Evolutionary conservation across 345 rosid species (phyloP).

Genomic region (Rhodamnia argentea): DNA sequence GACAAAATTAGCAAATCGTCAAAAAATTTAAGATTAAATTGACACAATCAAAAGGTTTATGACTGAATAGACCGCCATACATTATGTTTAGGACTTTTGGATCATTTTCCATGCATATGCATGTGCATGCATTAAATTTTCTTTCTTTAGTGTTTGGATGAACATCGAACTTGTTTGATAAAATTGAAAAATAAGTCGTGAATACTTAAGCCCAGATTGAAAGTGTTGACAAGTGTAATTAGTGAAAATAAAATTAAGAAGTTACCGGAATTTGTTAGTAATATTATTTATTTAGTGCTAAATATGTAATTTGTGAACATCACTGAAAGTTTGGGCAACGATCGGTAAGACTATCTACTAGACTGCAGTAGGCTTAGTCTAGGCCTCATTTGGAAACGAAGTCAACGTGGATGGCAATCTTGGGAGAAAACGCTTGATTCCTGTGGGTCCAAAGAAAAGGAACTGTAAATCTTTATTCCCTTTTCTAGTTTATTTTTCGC

Average conservation of each 20-base stretch:
- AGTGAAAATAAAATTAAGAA: not conserved
- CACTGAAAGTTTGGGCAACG: not conserved
- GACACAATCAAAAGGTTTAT: too few relatives aligned
- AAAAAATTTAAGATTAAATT: too few relatives aligned
- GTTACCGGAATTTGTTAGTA: not conserved
- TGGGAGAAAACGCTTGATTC: not conserved
- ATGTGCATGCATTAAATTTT: not conserved
- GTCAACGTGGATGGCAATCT: not conserved
- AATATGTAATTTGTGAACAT: not conserved
- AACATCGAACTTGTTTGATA: not conserved
- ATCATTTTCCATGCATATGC: too few relatives aligned
- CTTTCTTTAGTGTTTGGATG: not conserved
- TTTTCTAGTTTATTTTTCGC: not conserved
- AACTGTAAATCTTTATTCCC: not conserved
- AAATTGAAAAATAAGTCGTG: not conserved
- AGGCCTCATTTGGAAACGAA: not conserved
- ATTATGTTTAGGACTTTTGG: too few relatives aligned
- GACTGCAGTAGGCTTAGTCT: not conserved
- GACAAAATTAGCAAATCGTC: too few relatives aligned
- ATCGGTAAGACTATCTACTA: not conserved
- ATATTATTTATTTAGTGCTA: not conserved
- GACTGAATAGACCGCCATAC: too few relatives aligned
- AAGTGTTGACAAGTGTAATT: not conserved
- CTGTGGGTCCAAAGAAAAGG: not conserved
- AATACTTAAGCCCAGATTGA: not conserved